Base-by-base conservation (phyloP, 768 basidiomycete species). In the Lentinus brumalis region DNA sequence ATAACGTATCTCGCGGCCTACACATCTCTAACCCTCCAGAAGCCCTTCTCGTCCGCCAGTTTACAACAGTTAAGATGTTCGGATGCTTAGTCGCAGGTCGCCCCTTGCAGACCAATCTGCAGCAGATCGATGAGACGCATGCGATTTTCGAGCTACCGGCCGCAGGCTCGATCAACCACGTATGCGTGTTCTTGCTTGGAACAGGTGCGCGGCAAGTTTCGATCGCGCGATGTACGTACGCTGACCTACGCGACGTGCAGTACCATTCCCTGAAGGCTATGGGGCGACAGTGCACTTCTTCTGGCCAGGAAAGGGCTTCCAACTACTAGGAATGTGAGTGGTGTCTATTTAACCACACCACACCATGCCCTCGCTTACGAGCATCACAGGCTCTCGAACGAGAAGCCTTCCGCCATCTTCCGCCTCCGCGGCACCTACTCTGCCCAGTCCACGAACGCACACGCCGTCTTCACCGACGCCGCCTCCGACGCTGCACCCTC, bases 391-490 rank as follows among this genome's bases (percentile, higher is more conserved):
- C 80, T 96, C 29, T 92, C 92, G 14, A 94, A 94, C 70, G 91
- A 93, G 35, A 94, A 94, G 70, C 92, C 92, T 0, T 92, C 91
- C 11, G 91, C 92, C 0, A 92, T 94, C 69, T 94, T 94, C 76
- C 91, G 92, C 26, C 79, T 94, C 26, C 83, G 87, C 4, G 86
- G 88, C 8, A 83, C 83, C 11, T 88, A 85, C 69, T 78, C 76
- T n/a, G 64, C 78, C 0, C 56, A 69, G 11, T 70, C 76, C 2
- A 64, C 74, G 0, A 57, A 67, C 21, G 64, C 74, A 9, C 69
- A 74, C 41, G 70, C 69, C 12, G 67, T 75, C 15, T 76, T 76
- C 61, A 68, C 67, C 40, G 65, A 66, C 45, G 67, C 67, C 30
- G 59, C 56, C 5, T 67, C 70, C 4, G 53, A 60, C 41, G 68